A percentile compares a stretch with the other conserved stretches of the same genome.
phyloP scores from a whole-genome alignment of 176 grass and related monocot genomes.

The Avena eriantha region DNA sequence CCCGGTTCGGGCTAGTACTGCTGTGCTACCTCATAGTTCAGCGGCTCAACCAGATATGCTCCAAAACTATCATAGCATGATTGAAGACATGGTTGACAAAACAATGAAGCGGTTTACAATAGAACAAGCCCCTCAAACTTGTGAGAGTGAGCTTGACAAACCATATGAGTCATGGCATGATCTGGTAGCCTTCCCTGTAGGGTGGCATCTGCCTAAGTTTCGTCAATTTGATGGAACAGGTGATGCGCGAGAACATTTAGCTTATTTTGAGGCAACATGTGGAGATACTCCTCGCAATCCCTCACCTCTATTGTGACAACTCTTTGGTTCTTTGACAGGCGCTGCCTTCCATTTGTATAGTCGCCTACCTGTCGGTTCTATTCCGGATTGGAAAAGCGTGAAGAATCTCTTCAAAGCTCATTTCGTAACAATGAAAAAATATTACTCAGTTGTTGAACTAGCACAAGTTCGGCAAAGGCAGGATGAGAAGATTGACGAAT shows the following conservation, averaged over 20 bases:
- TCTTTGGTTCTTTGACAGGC: neutral
- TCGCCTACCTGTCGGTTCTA: neutral
- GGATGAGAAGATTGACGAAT: neutral
- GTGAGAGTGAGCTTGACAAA: conserved; percentile 8
- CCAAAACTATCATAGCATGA: neutral
- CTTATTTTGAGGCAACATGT: conserved; percentile 1
- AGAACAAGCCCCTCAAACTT: neutral
- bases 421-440: neutral
- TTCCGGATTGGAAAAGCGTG: conserved; percentile 1
- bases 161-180: conserved; percentile 38
- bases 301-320: neutral
- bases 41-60: neutral
- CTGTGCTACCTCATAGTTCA: neutral
- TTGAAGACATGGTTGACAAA: neutral
- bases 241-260: neutral
- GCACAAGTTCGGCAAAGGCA: neutral
- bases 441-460: neutral
- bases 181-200: neutral
- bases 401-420: conserved; percentile 16
- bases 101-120: neutral
- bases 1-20: neutral
- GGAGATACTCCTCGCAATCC: neutral
- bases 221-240: neutral
- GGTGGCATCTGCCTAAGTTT: conserved; percentile 28
- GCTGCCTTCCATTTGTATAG: conserved; percentile 30